Conservation (phyloP, 148 eudicot genomes). For the Mesembryanthemum crystallinum region DNA sequence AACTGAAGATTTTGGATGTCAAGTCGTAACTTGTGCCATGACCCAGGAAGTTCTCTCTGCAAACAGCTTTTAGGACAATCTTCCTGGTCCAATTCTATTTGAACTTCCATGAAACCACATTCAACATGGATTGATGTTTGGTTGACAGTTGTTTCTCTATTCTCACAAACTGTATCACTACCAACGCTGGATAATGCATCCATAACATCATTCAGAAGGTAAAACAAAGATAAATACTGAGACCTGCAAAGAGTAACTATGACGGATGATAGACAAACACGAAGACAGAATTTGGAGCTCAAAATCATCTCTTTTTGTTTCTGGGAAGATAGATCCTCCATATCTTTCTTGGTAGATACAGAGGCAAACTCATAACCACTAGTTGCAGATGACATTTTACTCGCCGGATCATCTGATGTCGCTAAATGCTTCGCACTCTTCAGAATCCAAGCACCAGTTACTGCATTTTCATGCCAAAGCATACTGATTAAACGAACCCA, state of each 20-base stretch:
- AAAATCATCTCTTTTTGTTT: slow-evolving; percentile 55
- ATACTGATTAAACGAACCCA: slow-evolving; percentile 54
- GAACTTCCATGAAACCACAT: slow-evolving; percentile 57
- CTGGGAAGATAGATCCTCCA: slow-evolving; percentile 40
- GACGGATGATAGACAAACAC: slow-evolving; percentile 50
- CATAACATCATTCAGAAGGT: slow-evolving; percentile 49
- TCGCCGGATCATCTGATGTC: slow-evolving; percentile 49
- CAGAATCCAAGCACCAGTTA: slow-evolving; percentile 66
- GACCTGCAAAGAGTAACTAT: slow-evolving; percentile 45
- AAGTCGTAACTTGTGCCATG: slow-evolving; percentile 63
- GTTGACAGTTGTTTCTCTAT: slow-evolving; percentile 26
- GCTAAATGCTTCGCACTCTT: slow-evolving; percentile 71
- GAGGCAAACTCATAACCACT: slow-evolving; percentile 71
- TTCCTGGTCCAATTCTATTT: slow-evolving; percentile 41
- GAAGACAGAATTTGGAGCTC: slow-evolving; percentile 65
- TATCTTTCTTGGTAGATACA: slow-evolving; percentile 53
- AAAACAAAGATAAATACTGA: slow-evolving; percentile 41
- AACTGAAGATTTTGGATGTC: slow-evolving; percentile 53
- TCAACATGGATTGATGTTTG: slow-evolving; percentile 75
- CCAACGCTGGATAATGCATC: slow-evolving; percentile 36
- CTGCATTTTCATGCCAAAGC: slow-evolving; percentile 60
- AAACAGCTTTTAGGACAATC: slow-evolving; percentile 50
- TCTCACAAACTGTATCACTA: slow-evolving; percentile 33
- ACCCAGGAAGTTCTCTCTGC: slow-evolving; percentile 83
- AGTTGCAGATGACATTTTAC: slow-evolving; percentile 35